Evolutionary conservation across 768 basidiomycete species (phyloP), one percentile per base, ranked within the genome.

Genomic region (Tricholoma bakamatsutake): DNA sequence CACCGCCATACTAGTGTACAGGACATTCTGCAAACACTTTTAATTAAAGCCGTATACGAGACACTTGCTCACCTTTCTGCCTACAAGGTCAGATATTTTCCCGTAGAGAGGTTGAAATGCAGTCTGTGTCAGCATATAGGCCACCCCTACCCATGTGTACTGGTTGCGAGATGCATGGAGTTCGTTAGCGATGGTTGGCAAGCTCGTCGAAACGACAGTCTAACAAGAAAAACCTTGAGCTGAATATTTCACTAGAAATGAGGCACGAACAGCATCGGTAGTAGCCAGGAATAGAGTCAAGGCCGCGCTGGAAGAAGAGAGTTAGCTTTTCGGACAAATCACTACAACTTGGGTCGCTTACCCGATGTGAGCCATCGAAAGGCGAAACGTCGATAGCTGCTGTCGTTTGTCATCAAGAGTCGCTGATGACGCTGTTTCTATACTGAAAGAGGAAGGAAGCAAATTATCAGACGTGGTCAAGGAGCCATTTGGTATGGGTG

Each of bases 111-210:
- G 90, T 64, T 93, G 90, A 58, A 85, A 85, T 27, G 88, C 88
- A 0, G 90, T 93, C 63, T 93, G 90, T 1, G 90, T 90, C 55
- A 93, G 79, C 80, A 93, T 82, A 63, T 93, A 93, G 13, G 88
- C 79, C 31, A 90, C 86, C 15, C 84, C 87, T 50, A 93, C 87
- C 91, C 91, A 93, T 21, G 86, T 88, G 64, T 92, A 93, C 64
- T 91, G 83, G 52, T 73, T 79, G 55, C 83, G 79, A 31, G 85
- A 80, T 15, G 88, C 89, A 28, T 74, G 59, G 31, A 93, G 77
- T 40, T 90, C 80, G 56, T 78, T 81, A 13, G 84, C 76, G 58
- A 93, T 93, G 17, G 90, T 91, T 13, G 91, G 92, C 53, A 93
- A 70, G 64, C 82, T 83, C 15, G 91, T 93, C 34, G 91, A 93